phyloP scores from a whole-genome alignment of 768 basidiomycete species.

The Rhodosporidiobolus sp. region DNA sequence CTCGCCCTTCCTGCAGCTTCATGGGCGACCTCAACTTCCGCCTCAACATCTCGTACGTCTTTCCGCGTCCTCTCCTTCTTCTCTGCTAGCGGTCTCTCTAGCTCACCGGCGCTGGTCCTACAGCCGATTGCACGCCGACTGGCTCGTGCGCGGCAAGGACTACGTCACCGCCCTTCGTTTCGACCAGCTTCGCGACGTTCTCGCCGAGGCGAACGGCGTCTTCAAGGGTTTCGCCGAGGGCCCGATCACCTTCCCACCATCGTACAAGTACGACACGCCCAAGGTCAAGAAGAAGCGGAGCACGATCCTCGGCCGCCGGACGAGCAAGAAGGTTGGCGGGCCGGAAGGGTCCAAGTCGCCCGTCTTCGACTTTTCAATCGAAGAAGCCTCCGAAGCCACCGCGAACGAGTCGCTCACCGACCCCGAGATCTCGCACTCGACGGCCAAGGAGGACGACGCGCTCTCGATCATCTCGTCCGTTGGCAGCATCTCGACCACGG shows the following conservation, averaged over 20 bases:
- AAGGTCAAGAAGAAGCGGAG: constrained; percentile 54
- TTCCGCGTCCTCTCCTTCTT: too few relatives aligned
- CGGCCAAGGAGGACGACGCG: constrained; percentile 9
- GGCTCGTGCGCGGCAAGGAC: constrained; percentile 80
- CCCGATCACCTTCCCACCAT: constrained; percentile 79
- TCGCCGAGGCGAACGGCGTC: constrained; percentile 60
- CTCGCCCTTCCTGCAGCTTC: constrained; percentile 47
- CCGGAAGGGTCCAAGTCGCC: neutral
- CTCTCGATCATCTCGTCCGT: constrained; percentile 24
- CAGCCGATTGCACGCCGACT: constrained; percentile 90
- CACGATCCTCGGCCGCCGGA: constrained; percentile 8
- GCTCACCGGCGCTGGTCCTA: too few relatives aligned
- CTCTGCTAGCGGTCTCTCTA: too few relatives aligned
- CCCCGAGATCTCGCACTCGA: neutral
- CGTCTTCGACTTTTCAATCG: neutral
- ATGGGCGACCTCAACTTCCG: constrained; percentile 79
- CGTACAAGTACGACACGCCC: constrained; percentile 80
- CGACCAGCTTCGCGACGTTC: constrained; percentile 78
- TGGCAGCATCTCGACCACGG: constrained; percentile 18
- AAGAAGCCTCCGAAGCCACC: neutral
- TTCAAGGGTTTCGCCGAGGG: constrained; percentile 80
- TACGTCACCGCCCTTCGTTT: constrained; percentile 82
- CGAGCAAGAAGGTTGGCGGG: neutral
- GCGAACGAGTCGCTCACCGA: neutral
- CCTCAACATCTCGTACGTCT: constrained; percentile 77